These are phyloP conservation scores for Beauveria brongniartii DNA, from an alignment of 2,329 filamentous ascomycete genomes.

Conservation along the genomic window DNA sequence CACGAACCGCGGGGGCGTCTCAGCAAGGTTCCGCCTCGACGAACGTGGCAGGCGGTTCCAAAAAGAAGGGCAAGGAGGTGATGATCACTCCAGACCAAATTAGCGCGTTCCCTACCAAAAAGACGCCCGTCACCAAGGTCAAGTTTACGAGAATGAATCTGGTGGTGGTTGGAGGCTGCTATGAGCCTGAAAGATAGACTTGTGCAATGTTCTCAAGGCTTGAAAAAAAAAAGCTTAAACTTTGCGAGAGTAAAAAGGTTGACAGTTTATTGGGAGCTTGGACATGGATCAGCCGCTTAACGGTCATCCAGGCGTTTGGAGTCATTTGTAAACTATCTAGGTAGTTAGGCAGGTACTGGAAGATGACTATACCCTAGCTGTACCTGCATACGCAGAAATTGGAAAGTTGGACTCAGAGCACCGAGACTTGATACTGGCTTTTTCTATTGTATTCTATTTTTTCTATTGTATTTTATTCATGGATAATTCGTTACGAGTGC, in stretches of 20 bases:
- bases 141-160: constrained; percentile 94
- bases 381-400: neutral
- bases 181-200: constrained; percentile 43
- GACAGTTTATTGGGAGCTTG: neutral
- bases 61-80: constrained; percentile 84
- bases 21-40: constrained; percentile 21
- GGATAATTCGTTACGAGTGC: too few species aligned
- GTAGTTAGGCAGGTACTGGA: neutral
- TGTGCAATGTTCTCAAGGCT: neutral
- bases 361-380: neutral
- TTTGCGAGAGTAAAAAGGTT: neutral
- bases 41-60: constrained; percentile 29
- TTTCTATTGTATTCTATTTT: too few species aligned
- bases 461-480: too few species aligned
- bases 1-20: constrained; percentile 11
- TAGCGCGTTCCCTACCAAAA: constrained; percentile 90
- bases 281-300: neutral
- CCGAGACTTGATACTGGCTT: too few species aligned
- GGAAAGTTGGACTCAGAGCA: neutral
- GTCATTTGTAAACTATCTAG: neutral
- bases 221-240: neutral
- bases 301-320: neutral
- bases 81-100: constrained; percentile 91
- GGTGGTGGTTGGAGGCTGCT: constrained; percentile 74
- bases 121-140: constrained; percentile 87